These are phyloP conservation scores for Rhizophora apiculata DNA, from an alignment of 345 rosid genomes.

Conservation along the genomic window DNA sequence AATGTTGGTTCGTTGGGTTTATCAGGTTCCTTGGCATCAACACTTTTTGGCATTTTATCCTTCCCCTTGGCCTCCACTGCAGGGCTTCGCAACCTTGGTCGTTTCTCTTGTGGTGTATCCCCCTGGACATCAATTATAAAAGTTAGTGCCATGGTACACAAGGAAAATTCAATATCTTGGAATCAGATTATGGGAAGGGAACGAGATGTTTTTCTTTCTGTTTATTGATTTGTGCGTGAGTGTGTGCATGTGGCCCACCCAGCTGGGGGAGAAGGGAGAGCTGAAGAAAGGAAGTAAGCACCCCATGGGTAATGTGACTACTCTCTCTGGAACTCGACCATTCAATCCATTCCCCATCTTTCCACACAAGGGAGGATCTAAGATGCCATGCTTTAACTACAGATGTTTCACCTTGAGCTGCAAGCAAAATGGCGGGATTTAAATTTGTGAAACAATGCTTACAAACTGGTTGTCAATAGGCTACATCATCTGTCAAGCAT, in stretches of 20 bases:
- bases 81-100: constrained; percentile 50
- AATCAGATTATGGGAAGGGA: background rate
- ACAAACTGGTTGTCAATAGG: background rate
- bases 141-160: constrained; percentile 10
- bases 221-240: too few relatives aligned
- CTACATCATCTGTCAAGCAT: constrained; percentile 4
- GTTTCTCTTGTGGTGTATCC: constrained; percentile 82
- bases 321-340: constrained; percentile 52
- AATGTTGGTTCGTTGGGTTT: constrained; percentile 47
- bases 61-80: constrained; percentile 44
- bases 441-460: constrained; percentile 1
- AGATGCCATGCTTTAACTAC: constrained; percentile 73
- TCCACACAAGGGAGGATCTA: constrained; percentile 83
- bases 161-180: constrained; percentile 1
- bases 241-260: too few relatives aligned
- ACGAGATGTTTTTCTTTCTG: too few relatives aligned
- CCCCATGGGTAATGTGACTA: constrained; percentile 49
- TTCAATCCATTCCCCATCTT: constrained; percentile 83
- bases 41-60: constrained; percentile 39
- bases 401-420: constrained; percentile 68
- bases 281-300: constrained; percentile 17
- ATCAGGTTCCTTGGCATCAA: constrained; percentile 31
- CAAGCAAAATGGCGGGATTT: constrained; percentile 21
- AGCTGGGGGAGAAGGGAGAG: background rate
- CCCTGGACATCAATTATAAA: constrained; percentile 50